Percentiles rank a stretch among this genome's conserved stretches.
Conservation (phyloP, 352 stramenopile species). For the Globisporangium orthogonon region DNA sequence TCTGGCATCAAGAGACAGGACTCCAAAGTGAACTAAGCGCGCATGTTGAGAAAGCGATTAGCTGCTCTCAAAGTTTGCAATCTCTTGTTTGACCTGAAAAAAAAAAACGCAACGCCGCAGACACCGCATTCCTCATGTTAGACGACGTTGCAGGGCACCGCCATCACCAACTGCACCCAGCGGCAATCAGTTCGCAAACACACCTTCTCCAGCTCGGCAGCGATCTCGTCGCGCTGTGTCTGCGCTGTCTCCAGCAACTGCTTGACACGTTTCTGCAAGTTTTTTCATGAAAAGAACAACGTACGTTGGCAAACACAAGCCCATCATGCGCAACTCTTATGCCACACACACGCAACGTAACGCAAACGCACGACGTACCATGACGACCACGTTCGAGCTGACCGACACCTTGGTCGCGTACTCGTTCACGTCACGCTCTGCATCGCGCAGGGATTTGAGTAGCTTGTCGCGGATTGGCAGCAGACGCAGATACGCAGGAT, state of each 20-base stretch:
- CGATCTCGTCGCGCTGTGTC: slow-evolving; percentile 30
- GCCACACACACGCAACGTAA: too few relatives aligned
- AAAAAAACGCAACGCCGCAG: background rate
- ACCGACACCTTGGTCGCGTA: slow-evolving; percentile 57
- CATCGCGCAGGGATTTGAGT: slow-evolving; percentile 62
- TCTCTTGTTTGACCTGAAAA: slow-evolving; percentile 30
- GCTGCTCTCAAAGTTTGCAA: slow-evolving; percentile 32
- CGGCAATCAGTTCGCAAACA: background rate
- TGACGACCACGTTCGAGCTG: slow-evolving; percentile 80
- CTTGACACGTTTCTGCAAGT: slow-evolving; percentile 67
- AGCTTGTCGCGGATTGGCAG: slow-evolving; percentile 51
- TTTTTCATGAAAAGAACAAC: background rate
- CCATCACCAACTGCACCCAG: background rate
- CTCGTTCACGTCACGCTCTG: slow-evolving; percentile 60
- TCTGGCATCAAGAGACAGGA: background rate
- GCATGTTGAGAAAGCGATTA: slow-evolving; percentile 12
- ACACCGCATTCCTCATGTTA: background rate
- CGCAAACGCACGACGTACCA: slow-evolving; percentile 25
- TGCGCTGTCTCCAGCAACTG: slow-evolving; percentile 70
- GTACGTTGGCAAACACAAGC: background rate
- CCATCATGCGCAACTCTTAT: too few relatives aligned
- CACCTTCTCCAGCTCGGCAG: slow-evolving; percentile 33
- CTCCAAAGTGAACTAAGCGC: background rate
- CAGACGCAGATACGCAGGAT: slow-evolving; percentile 63
- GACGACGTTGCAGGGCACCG: background rate